Evolutionary conservation across 805 yeast species (phyloP).

Genomic region (Wickerhamiella cacticola): DNA sequence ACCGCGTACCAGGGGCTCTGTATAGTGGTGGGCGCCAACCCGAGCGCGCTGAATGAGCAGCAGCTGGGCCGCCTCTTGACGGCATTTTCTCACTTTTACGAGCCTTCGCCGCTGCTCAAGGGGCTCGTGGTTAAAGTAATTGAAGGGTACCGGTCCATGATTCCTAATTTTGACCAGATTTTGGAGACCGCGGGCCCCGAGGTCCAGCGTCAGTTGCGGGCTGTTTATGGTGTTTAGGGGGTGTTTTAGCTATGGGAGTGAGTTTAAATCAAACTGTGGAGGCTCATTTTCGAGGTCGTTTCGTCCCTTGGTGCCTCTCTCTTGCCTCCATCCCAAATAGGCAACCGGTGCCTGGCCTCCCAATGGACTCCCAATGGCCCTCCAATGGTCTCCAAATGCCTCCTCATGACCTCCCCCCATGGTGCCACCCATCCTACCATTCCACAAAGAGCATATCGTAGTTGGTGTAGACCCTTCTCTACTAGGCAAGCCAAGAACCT

Average conservation of each 20-base stretch:
- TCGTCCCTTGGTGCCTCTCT: too few species aligned
- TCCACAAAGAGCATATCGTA: too few species aligned
- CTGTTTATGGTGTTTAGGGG: conserved; percentile 15
- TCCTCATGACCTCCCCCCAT: too few species aligned
- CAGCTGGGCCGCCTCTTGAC: conserved; percentile 22
- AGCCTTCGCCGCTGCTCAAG: conserved; percentile 26
- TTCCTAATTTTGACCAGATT: conserved; percentile 21
- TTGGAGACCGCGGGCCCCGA: conserved; percentile 18
- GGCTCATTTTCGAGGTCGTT: too few species aligned
- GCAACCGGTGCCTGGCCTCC: too few species aligned
- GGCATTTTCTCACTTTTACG: conserved; percentile 24
- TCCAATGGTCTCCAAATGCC: too few species aligned
- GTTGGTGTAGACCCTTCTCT: too few species aligned
- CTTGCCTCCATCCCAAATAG: too few species aligned
- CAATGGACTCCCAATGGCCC: too few species aligned
- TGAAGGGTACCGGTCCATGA: conserved; percentile 21
- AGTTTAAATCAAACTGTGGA: too few species aligned
- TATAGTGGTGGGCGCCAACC: conserved; percentile 51
- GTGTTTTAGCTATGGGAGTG: too few species aligned
- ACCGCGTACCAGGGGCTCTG: conserved; percentile 78
- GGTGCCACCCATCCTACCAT: too few species aligned
- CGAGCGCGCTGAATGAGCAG: conserved; percentile 43
- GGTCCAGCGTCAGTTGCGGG: conserved; percentile 21
- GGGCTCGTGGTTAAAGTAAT: conserved; percentile 23
- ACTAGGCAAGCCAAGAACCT: not conserved